Evolutionary conservation across 108 stramenopile genomes (phyloP), one percentile per base, ranked within the genome.

Genomic region (Stephanodiscus triporus): DNA sequence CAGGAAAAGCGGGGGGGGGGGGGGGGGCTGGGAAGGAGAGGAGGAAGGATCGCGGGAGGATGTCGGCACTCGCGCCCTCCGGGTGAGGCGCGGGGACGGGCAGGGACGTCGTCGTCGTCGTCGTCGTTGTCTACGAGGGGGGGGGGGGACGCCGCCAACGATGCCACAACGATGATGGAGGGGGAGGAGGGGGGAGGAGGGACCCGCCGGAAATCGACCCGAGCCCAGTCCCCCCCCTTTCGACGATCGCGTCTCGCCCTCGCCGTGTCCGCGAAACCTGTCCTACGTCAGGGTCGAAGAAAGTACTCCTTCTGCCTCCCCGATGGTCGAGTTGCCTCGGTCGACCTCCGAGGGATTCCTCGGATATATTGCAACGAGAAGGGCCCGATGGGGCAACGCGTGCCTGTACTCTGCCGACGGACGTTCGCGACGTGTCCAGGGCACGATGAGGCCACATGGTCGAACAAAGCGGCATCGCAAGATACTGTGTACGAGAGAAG

Each of bases 391-490:
- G 58, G 97, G 97, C 23, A 86, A 90, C 47, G 78, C 84, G 24
- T 99, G 98, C 75, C 76, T 99, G 49, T 97, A 96, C n/a, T n/a
- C 62, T 99, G 98, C 70, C 92, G 97, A 68, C 76, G 86, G 38
- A 76, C 85, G 23, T 97, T 97, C 72, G 70, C n/a, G 84, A 4
- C 30, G 17, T 82, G 68, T 68, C 83, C n/a, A 86, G 57, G 93
- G 84, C 1, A 94, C 93, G 72, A 85, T 89, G 83, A 80, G 86
- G 62, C n/a, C 91, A 95, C 80, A 94, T 96, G 97, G 81, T 81
- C 38, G 84, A 77, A n/a, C n/a, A 71, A 92, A 86, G 63, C 64
- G 77, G 48, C 98, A 99, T 77, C 88, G 91, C 58, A 96, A 96
- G 78, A 73, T 99, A n/a, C n/a, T 7, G 61, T 78, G 45, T 99